A percentile compares a stretch with the other conserved stretches of the same genome.
Evolutionary conservation across 768 basidiomycete genomes (phyloP).

Genomic region (Imleria badia): DNA sequence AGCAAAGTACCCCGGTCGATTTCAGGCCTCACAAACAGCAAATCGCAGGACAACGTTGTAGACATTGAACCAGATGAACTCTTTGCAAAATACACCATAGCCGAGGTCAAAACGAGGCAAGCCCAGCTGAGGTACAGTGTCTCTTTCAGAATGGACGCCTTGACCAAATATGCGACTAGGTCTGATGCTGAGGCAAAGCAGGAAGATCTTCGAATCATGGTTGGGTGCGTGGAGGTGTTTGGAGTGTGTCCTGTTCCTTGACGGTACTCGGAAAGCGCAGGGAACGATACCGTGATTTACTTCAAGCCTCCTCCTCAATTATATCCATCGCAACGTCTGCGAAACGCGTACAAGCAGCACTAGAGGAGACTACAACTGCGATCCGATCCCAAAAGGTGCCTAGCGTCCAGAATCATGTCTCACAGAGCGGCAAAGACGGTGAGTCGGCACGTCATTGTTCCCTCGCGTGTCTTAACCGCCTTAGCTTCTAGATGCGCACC

Average conservation of each 20-base stretch:
- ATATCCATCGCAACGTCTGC: conserved; percentile 74
- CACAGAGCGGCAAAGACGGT: conserved; percentile 45
- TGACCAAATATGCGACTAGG: conserved; percentile 36
- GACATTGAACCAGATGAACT: conserved; percentile 68
- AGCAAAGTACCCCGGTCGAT: conserved; percentile 6
- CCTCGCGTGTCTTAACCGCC: neutral
- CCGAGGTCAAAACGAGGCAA: conserved; percentile 67
- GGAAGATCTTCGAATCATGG: conserved; percentile 86
- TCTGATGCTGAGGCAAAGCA: conserved; percentile 84
- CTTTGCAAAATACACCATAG: conserved; percentile 67
- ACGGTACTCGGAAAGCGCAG: conserved; percentile 60
- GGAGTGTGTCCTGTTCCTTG: conserved; percentile 17
- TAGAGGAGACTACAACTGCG: conserved; percentile 59
- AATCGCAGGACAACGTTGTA: conserved; percentile 16
- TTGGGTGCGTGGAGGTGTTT: conserved; percentile 66
- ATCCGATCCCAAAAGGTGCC: conserved; percentile 50
- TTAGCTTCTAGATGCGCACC: conserved; percentile 53
- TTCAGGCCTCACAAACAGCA: conserved; percentile 12
- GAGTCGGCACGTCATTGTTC: conserved; percentile 10
- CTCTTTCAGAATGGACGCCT: neutral
- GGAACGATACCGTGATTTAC: conserved; percentile 85
- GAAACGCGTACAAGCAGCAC: conserved; percentile 56
- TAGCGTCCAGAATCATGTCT: conserved; percentile 41
- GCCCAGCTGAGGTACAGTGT: conserved; percentile 59
- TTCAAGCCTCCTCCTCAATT: conserved; percentile 85